Percentiles rank a stretch among this genome's conserved stretches.
phyloP scores from a whole-genome alignment of 2,329 filamentous ascomycete genomes.

The Penicillium sp. region DNA sequence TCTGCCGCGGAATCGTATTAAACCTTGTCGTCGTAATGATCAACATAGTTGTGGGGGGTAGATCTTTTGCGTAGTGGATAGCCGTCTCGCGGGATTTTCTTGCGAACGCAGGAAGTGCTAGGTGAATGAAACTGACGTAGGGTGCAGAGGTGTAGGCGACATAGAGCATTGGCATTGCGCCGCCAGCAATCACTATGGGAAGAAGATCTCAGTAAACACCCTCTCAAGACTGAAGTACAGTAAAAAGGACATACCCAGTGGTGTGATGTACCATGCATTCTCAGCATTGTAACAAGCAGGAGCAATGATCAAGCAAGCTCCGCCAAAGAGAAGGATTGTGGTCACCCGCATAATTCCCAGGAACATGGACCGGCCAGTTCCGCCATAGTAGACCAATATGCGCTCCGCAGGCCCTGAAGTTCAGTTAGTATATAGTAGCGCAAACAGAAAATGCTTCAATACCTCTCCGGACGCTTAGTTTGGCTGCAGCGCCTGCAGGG shows the following conservation, averaged over 20 bases:
- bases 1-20: slow-evolving; percentile 46
- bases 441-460: background rate
- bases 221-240: background rate
- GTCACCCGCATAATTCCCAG: slow-evolving; percentile 71
- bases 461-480: slow-evolving; percentile 34
- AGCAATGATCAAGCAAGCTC: slow-evolving; percentile 65
- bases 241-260: slow-evolving; percentile 39
- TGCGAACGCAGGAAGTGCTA: slow-evolving; percentile 68
- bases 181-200: slow-evolving; percentile 57
- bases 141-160: slow-evolving; percentile 67
- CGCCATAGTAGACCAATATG: slow-evolving; percentile 74
- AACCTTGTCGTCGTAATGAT: slow-evolving; percentile 51
- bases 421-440: slow-evolving; percentile 10
- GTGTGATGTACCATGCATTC: slow-evolving; percentile 45
- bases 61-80: slow-evolving; percentile 46
- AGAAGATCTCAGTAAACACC: background rate
- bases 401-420: slow-evolving; percentile 40
- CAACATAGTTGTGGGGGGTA: slow-evolving; percentile 48
- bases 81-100: slow-evolving; percentile 58
- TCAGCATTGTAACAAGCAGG: slow-evolving; percentile 58
- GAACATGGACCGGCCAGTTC: slow-evolving; percentile 66
- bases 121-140: slow-evolving; percentile 71
- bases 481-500: slow-evolving; percentile 24
- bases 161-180: slow-evolving; percentile 66
- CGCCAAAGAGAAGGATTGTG: slow-evolving; percentile 68